Evolutionary conservation across 1,284 basidiomycete species (phyloP).

Genomic region (Serendipita sp.): DNA sequence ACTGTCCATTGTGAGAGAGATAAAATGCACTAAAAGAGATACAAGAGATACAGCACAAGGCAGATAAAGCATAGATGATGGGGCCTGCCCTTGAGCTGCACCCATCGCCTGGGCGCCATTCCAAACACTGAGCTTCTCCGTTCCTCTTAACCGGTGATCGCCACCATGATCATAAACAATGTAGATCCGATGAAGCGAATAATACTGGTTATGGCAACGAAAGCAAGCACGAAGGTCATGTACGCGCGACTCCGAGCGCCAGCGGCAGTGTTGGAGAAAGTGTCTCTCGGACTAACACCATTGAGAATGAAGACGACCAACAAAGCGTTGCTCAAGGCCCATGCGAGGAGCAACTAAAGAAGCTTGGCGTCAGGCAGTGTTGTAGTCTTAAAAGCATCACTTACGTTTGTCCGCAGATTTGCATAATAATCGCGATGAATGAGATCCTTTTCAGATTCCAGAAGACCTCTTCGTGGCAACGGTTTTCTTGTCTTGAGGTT

Average conservation of each 20-base stretch:
- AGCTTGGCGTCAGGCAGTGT: slow-evolving; percentile 9
- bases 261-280: slow-evolving; percentile 44
- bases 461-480: slow-evolving; percentile 19
- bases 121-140: background rate
- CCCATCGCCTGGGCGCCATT: background rate
- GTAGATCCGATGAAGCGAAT: slow-evolving; percentile 54
- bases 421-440: slow-evolving; percentile 79
- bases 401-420: slow-evolving; percentile 79
- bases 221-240: slow-evolving; percentile 63
- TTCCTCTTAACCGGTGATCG: slow-evolving; percentile 40
- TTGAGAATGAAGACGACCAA: slow-evolving; percentile 64
- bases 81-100: background rate
- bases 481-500: slow-evolving; percentile 65
- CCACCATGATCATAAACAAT: slow-evolving; percentile 43
- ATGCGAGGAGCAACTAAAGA: slow-evolving; percentile 19
- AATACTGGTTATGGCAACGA: slow-evolving; percentile 61
- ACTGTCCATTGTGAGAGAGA: background rate
- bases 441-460: slow-evolving; percentile 50
- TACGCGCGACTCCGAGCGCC: slow-evolving; percentile 53
- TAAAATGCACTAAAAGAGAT: background rate
- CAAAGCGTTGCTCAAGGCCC: slow-evolving; percentile 23
- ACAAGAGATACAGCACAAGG: background rate
- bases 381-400: slow-evolving; percentile 16
- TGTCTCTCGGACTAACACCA: slow-evolving; percentile 42
- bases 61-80: background rate